Evolutionary conservation across 106 monocot species (phyloP).

Genomic region (Gastrodia elata): DNA sequence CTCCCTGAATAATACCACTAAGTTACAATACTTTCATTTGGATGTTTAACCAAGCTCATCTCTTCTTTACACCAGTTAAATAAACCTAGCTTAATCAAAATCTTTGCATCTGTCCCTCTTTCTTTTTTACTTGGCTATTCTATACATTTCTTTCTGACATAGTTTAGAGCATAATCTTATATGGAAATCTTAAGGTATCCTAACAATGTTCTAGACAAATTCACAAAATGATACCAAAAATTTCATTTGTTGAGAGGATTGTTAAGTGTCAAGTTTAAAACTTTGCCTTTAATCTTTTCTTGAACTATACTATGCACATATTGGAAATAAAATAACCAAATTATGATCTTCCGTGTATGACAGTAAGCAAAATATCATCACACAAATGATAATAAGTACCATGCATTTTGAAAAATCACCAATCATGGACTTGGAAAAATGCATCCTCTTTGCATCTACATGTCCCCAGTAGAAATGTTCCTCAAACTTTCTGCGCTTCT

Average conservation of each 20-base stretch:
- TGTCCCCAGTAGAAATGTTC: constrained; percentile 10
- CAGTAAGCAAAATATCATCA: not conserved
- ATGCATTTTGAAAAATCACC: constrained; percentile 9
- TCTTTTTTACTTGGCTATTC: not conserved
- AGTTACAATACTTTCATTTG: no score
- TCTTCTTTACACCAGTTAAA: not conserved
- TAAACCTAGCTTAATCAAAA: not conserved
- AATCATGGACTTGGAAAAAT: constrained; percentile 6
- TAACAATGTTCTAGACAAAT: not conserved
- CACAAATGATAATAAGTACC: not conserved
- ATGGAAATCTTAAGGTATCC: not conserved
- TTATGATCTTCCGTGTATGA: not conserved
- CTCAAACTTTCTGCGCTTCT: constrained; percentile 5
- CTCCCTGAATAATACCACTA: no score
- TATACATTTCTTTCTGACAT: not conserved
- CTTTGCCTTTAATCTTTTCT: not conserved
- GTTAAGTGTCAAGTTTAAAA: not conserved
- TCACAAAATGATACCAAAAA: not conserved
- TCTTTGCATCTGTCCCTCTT: no score
- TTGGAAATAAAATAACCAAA: not conserved
- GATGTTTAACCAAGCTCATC: not conserved
- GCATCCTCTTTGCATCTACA: constrained; percentile 6
- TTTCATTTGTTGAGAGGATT: not conserved
- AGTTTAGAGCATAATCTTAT: not conserved
- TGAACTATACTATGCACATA: not conserved